These are phyloP conservation scores for Magnusiomyces clavatus DNA, from an alignment of 1,139 yeast genomes.

Conservation along the genomic window DNA sequence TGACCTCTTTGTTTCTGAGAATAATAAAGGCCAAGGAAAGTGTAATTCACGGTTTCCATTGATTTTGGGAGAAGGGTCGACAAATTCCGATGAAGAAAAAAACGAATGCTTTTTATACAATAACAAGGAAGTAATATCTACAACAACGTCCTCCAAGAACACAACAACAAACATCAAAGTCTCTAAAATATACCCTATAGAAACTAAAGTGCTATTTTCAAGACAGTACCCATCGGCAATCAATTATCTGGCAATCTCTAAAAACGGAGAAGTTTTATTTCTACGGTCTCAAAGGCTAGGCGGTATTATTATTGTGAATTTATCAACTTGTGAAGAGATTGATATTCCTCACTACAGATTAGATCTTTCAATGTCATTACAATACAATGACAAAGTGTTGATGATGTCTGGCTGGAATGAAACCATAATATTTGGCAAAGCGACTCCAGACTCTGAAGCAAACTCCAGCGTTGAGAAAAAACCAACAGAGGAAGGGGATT, in stretches of 20 bases:
- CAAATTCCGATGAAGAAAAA: neutral
- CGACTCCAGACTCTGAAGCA: slow-evolving; percentile 9
- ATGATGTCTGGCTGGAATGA: slow-evolving; percentile 24
- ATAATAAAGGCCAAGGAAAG: neutral
- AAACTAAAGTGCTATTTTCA: slow-evolving; percentile 15
- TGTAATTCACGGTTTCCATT: neutral
- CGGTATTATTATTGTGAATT: slow-evolving; percentile 26
- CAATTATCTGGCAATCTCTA: slow-evolving; percentile 24
- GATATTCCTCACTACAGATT: slow-evolving; percentile 30
- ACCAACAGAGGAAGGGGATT: slow-evolving; percentile 10
- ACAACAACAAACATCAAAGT: neutral
- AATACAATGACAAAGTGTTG: slow-evolving; percentile 22
- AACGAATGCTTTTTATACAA: too few relatives aligned
- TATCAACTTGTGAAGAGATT: slow-evolving; percentile 22
- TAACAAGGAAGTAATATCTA: too few relatives aligned
- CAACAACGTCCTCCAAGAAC: neutral
- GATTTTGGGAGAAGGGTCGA: neutral
- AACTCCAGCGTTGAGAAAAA: slow-evolving; percentile 10
- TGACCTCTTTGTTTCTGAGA: slow-evolving; percentile 5
- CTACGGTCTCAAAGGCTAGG: slow-evolving; percentile 27
- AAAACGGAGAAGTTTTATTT: slow-evolving; percentile 24
- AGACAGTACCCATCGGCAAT: slow-evolving; percentile 28
- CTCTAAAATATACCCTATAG: neutral
- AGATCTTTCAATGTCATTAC: slow-evolving; percentile 22
- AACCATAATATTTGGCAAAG: slow-evolving; percentile 24